These are phyloP conservation scores for Phytophthora sp. DNA, from an alignment of 352 stramenopile species.

Conservation along the genomic window DNA sequence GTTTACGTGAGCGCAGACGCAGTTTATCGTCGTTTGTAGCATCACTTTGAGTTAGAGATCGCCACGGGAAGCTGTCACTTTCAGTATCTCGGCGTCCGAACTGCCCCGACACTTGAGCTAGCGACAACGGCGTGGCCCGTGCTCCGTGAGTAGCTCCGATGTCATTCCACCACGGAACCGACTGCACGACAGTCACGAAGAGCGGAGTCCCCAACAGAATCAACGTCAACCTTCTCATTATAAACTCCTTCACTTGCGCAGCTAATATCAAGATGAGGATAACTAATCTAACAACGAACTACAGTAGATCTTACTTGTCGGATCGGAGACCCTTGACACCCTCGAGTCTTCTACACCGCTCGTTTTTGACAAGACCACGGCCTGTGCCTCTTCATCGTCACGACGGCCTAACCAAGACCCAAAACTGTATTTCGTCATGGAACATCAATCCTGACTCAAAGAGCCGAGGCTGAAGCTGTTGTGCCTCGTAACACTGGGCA, in stretches of 20 bases:
- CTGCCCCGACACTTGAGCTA: conserved; percentile 20
- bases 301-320: not conserved
- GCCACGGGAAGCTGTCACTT: conserved; percentile 17
- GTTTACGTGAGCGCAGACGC: conserved; percentile 6
- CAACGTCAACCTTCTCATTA: conserved; percentile 14
- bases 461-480: conserved; percentile 8
- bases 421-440: too few species aligned
- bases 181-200: conserved; percentile 10
- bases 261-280: conserved; percentile 1
- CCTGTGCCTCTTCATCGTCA: not conserved
- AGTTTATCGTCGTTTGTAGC: conserved; percentile 7
- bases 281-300: not conserved
- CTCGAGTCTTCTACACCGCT: not conserved
- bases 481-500: too few species aligned
- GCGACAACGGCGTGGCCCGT: conserved; percentile 8
- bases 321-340: not conserved
- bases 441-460: conserved; percentile 3
- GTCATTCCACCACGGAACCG: conserved; percentile 28
- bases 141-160: conserved; percentile 32
- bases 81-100: conserved; percentile 19
- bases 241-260: not conserved
- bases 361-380: too few species aligned
- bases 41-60: conserved; percentile 5
- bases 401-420: not conserved
- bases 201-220: conserved; percentile 6